Evolutionary conservation across 805 yeast species (phyloP).

Genomic region (Kazachstania psychrophila): DNA sequence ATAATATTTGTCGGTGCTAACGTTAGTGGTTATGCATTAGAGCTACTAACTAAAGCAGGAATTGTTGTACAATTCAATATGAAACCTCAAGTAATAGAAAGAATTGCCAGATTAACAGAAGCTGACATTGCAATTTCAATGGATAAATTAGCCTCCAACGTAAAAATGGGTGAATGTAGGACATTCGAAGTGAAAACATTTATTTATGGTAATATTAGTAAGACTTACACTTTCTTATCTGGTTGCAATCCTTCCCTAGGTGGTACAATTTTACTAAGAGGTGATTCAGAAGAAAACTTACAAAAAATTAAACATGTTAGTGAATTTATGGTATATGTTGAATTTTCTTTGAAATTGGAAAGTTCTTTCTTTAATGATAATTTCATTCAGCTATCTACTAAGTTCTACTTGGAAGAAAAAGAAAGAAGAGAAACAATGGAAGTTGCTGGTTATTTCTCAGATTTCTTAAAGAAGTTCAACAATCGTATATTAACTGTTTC

Average conservation of each 20-base stretch:
- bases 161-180: constrained; percentile 68
- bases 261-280: constrained; percentile 79
- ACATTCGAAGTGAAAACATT: constrained; percentile 63
- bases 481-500: constrained; percentile 67
- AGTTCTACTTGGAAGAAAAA: constrained; percentile 25
- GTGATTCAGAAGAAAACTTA: constrained; percentile 54
- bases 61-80: constrained; percentile 75
- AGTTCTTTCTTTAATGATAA: constrained; percentile 64
- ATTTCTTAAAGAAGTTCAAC: constrained; percentile 34
- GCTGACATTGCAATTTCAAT: constrained; percentile 82
- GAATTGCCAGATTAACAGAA: constrained; percentile 67
- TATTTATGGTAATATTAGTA: constrained; percentile 44
- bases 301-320: constrained; percentile 65
- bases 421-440: constrained; percentile 11
- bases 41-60: constrained; percentile 59
- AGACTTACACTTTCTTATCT: constrained; percentile 67
- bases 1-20: constrained; percentile 69
- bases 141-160: constrained; percentile 66
- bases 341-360: constrained; percentile 74
- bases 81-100: constrained; percentile 71
- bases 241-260: constrained; percentile 73
- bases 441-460: constrained; percentile 29
- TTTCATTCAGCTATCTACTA: constrained; percentile 43
- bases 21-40: constrained; percentile 74
- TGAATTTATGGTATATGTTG: constrained; percentile 70